Percentiles rank a stretch among this genome's conserved stretches.
Conservation (phyloP, 164 flowering plant species). For the Euptelea pleiosperma region DNA sequence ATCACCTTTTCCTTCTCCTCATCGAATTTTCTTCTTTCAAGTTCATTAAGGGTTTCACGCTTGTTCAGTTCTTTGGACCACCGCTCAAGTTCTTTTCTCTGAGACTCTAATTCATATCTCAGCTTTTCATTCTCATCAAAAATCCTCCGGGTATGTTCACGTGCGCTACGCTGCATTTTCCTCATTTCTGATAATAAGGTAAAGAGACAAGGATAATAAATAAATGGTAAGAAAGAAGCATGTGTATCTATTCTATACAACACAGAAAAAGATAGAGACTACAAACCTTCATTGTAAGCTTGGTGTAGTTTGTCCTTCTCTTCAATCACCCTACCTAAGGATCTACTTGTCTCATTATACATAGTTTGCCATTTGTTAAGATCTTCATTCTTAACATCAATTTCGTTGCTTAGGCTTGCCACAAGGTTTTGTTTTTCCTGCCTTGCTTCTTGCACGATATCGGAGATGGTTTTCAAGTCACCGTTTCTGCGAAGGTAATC, state of each 20-base stretch:
- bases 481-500: constrained; percentile 69
- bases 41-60: constrained; percentile 55
- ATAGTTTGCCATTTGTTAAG: constrained; percentile 50
- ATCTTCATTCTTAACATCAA: constrained; percentile 61
- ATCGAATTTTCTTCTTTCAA: constrained; percentile 49
- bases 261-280: neutral
- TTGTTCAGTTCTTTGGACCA: constrained; percentile 34
- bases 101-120: constrained; percentile 35
- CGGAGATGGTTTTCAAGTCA: constrained; percentile 66
- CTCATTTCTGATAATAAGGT: constrained; percentile 37
- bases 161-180: constrained; percentile 38
- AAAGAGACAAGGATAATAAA: neutral
- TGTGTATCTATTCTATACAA: neutral
- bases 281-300: constrained; percentile 64
- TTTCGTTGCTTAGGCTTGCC: constrained; percentile 49
- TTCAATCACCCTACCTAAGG: constrained; percentile 35
- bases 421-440: constrained; percentile 65
- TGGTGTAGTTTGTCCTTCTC: constrained; percentile 70
- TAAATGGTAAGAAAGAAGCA: neutral
- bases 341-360: constrained; percentile 36
- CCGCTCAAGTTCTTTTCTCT: constrained; percentile 36
- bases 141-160: constrained; percentile 39
- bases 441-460: constrained; percentile 64
- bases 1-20: constrained; percentile 54
- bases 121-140: constrained; percentile 45